A percentile compares a stretch with the other conserved stretches of the same genome.
Conservation (phyloP, 176 grass and related monocot genomes). For the Typha latifolia region DNA sequence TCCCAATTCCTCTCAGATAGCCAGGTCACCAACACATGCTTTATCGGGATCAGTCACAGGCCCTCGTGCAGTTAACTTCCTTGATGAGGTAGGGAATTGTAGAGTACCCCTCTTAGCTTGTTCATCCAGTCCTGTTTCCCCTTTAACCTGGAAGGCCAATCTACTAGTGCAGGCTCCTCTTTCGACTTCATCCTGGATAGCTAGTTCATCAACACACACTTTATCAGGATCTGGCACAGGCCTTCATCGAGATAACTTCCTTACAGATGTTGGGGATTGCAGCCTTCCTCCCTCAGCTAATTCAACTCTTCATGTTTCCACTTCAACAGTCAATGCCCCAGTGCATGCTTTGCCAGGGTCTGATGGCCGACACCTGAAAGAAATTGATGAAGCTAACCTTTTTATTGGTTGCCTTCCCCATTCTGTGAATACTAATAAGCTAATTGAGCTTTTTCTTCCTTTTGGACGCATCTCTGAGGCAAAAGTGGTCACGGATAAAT, state of each 20-base stretch:
- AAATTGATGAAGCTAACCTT: conserved; percentile 43
- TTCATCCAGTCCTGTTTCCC: no score
- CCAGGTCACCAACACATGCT: no score
- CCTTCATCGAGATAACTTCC: background rate
- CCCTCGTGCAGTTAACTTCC: background rate
- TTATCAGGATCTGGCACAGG: background rate
- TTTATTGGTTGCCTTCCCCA: conserved; percentile 40
- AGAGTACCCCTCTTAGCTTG: no score
- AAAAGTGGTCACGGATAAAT: conserved; percentile 26
- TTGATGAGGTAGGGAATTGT: background rate
- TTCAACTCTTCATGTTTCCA: background rate
- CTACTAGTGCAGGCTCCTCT: no score
- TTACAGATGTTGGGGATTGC: background rate
- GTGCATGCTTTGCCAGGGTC: background rate
- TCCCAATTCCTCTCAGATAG: no score
- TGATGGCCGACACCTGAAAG: conserved; percentile 12
- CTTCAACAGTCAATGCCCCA: background rate
- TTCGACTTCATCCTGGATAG: no score
- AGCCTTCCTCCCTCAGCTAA: background rate
- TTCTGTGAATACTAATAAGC: conserved; percentile 34
- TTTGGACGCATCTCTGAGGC: conserved; percentile 58
- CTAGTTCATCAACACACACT: no score
- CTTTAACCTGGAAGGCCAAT: no score
- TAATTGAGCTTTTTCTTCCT: conserved; percentile 52
- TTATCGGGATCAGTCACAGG: no score